These are phyloP conservation scores for Friedmanniomyces simplex DNA, from an alignment of 495 filamentous ascomycete species.

Conservation along the genomic window DNA sequence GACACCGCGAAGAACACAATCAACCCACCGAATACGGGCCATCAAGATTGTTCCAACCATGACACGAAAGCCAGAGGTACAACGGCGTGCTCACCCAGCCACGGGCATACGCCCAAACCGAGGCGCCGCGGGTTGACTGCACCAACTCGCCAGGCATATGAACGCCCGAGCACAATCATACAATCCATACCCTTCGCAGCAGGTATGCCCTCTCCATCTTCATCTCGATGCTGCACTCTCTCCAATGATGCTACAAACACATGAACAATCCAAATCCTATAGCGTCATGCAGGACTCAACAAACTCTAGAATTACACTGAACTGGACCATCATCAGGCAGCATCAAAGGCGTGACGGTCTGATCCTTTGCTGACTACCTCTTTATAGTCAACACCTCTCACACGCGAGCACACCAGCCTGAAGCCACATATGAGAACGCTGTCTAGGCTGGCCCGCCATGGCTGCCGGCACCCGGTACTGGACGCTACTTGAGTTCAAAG, in stretches of 20 bases:
- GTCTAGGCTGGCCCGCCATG: background rate
- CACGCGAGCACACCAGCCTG: no score
- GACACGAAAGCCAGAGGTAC: no score
- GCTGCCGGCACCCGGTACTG: background rate
- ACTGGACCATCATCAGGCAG: background rate
- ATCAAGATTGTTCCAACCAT: no score
- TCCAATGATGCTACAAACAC: slow-evolving; percentile 22
- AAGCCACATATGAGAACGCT: background rate
- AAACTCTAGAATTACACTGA: slow-evolving; percentile 65
- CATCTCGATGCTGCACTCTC: background rate
- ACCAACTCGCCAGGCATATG: no score
- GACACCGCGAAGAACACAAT: no score
- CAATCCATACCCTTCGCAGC: background rate
- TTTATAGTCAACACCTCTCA: slow-evolving; percentile 17
- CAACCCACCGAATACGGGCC: no score
- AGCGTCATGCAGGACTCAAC: slow-evolving; percentile 54
- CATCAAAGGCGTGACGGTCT: background rate
- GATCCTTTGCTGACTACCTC: background rate
- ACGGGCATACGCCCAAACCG: no score
- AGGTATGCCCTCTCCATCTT: no score
- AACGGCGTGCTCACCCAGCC: no score
- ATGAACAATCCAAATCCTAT: slow-evolving; percentile 81
- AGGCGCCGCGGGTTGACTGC: no score
- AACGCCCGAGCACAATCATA: background rate
- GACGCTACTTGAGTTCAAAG: slow-evolving; percentile 32